Conservation (phyloP, 257 asterid species). For the Ilex aquifolium region DNA sequence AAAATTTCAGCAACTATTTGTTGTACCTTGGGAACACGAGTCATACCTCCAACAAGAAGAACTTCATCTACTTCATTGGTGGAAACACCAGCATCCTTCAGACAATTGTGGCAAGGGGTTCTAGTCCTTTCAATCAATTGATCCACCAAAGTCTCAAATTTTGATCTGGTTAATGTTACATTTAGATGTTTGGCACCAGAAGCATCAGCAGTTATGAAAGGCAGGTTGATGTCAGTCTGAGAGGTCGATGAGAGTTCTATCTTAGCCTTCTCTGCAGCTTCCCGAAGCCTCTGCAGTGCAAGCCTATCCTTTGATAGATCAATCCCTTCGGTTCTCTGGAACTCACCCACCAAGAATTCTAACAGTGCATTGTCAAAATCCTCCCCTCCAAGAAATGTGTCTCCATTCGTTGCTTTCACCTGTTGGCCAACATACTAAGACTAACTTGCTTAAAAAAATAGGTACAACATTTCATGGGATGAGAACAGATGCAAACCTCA, state of each 20-base stretch:
- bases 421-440: neutral
- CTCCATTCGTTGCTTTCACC: slow-evolving; percentile 1
- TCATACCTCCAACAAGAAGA: neutral
- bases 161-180: neutral
- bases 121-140: neutral
- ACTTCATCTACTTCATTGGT: neutral
- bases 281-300: neutral
- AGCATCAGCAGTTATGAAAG: neutral
- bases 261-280: neutral
- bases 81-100: neutral
- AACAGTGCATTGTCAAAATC: neutral
- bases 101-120: neutral
- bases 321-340: neutral
- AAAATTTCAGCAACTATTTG: neutral
- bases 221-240: slow-evolving; percentile 1
- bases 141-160: neutral
- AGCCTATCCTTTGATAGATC: neutral
- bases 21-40: slow-evolving; percentile 1
- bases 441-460: no score
- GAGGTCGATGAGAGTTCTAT: neutral
- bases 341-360: slow-evolving; percentile 1
- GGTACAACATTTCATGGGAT: no score
- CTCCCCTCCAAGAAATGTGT: neutral
- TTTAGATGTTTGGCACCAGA: neutral
- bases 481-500: neutral